phyloP scores from a whole-genome alignment of 2,329 filamentous ascomycete species.

The Fusarium domesticum region DNA sequence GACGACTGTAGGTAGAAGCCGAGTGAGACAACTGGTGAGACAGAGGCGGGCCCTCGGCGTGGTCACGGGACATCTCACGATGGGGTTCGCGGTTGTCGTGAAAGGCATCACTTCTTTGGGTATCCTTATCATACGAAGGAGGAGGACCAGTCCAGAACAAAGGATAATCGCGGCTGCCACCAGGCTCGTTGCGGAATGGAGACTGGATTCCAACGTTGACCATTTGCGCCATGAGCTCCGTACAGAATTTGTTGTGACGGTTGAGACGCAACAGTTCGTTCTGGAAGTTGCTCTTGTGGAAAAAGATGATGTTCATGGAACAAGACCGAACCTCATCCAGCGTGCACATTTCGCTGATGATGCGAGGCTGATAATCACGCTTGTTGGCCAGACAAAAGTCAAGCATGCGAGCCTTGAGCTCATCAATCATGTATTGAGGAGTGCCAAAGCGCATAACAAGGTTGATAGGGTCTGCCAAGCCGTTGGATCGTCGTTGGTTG shows the following conservation, averaged over 20 bases:
- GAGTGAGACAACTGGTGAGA: constrained; percentile 10
- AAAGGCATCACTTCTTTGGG: constrained; percentile 8
- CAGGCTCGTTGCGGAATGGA: constrained; percentile 59
- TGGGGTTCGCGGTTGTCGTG: constrained; percentile 11
- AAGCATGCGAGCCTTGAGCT: constrained; percentile 73
- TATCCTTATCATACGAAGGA: constrained; percentile 34
- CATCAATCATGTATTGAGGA: constrained; percentile 75
- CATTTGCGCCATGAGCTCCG: constrained; percentile 84
- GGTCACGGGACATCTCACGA: background rate
- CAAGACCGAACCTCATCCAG: constrained; percentile 82
- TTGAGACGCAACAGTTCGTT: constrained; percentile 88
- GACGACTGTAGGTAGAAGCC: constrained; percentile 15
- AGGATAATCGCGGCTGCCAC: constrained; percentile 66
- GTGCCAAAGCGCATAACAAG: constrained; percentile 88
- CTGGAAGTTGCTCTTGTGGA: constrained; percentile 97
- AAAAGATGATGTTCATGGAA: constrained; percentile 89
- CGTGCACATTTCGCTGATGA: constrained; percentile 77
- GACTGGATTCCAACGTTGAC: constrained; percentile 81
- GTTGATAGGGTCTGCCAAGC: constrained; percentile 79
- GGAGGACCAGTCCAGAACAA: constrained; percentile 51
- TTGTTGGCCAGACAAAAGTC: constrained; percentile 83
- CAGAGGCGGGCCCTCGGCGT: constrained; percentile 11
- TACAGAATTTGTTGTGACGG: constrained; percentile 91
- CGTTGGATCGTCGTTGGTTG: constrained; percentile 87
- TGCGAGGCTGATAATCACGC: constrained; percentile 82